Percentiles rank a stretch among this genome's conserved stretches.
These are phyloP conservation scores for Annulohypoxylon moriforme DNA, from an alignment of 495 filamentous ascomycete species.

Conservation along the genomic window DNA sequence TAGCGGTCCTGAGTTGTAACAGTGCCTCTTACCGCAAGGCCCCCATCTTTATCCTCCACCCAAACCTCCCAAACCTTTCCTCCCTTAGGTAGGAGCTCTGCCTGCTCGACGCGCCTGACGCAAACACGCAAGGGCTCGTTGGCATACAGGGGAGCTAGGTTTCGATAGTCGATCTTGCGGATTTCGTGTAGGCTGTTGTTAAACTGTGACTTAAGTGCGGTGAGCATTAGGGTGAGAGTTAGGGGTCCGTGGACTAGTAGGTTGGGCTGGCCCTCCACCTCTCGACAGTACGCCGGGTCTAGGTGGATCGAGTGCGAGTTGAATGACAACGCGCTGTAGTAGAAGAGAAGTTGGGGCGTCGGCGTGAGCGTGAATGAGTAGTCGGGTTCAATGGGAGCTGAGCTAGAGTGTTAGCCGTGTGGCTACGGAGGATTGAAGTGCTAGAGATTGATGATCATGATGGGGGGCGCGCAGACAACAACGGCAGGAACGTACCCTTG, in stretches of 20 bases:
- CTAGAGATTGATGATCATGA: background rate
- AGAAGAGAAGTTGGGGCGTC: constrained; percentile 75
- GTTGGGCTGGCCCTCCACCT: constrained; percentile 77
- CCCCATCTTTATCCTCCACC: constrained; percentile 70
- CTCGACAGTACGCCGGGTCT: constrained; percentile 74
- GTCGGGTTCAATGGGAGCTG: constrained; percentile 55
- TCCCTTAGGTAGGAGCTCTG: background rate
- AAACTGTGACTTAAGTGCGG: constrained; percentile 67
- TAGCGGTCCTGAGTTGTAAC: constrained; percentile 17
- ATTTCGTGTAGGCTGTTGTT: constrained; percentile 16
- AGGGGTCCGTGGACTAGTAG: constrained; percentile 89
- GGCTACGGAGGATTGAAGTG: constrained; percentile 4
- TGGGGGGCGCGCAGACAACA: background rate
- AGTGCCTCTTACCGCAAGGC: constrained; percentile 71
- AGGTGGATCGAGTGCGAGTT: constrained; percentile 89
- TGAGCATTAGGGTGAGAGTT: constrained; percentile 78
- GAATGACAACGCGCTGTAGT: constrained; percentile 86
- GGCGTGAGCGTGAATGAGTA: constrained; percentile 72
- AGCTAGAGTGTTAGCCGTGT: constrained; percentile 39
- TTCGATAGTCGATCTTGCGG: constrained; percentile 74
- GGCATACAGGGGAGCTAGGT: constrained; percentile 83
- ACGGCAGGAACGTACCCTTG: constrained; percentile 34
- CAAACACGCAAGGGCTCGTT: constrained; percentile 73
- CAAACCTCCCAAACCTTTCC: constrained; percentile 68
- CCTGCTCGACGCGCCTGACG: constrained; percentile 33